Conservation (phyloP, 345 rosid genomes). For the Mangifera indica region DNA sequence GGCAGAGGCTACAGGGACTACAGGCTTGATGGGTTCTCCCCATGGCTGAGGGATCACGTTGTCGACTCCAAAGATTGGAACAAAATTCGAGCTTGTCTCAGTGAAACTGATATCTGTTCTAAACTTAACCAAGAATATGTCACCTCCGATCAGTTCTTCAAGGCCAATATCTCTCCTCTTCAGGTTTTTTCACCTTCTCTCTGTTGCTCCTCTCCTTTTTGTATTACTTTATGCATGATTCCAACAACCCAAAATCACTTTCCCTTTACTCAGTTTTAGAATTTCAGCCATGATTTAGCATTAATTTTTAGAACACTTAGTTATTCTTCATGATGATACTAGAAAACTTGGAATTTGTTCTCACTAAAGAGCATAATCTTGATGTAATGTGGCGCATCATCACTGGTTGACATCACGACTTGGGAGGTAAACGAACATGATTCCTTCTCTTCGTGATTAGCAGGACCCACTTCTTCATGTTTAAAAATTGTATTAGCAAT, state of each 20-base stretch:
- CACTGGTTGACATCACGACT: neutral
- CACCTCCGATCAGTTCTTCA: constrained; percentile 72
- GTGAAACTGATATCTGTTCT: constrained; percentile 63
- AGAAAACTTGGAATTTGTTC: no score
- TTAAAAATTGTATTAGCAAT: no score
- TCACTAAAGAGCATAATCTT: no score
- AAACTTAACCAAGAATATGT: constrained; percentile 50
- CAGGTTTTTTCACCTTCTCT: constrained; percentile 45
- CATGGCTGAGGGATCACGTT: constrained; percentile 65
- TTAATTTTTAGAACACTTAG: no score
- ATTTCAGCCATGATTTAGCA: neutral
- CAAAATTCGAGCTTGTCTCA: constrained; percentile 65
- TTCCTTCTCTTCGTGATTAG: constrained; percentile 3
- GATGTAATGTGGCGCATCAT: no score
- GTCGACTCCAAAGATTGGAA: constrained; percentile 63
- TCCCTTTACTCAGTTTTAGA: neutral
- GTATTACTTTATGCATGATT: neutral
- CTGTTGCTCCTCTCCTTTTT: neutral
- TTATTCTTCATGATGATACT: no score
- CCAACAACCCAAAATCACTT: neutral
- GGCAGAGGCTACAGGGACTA: constrained; percentile 70
- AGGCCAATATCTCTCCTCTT: constrained; percentile 64
- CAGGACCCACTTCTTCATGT: constrained; percentile 25
- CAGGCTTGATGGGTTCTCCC: constrained; percentile 62
- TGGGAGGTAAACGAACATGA: neutral